Evolutionary conservation across 352 stramenopile genomes (phyloP), one percentile per base, ranked within the genome.

Genomic region (Pythium monospermum): DNA sequence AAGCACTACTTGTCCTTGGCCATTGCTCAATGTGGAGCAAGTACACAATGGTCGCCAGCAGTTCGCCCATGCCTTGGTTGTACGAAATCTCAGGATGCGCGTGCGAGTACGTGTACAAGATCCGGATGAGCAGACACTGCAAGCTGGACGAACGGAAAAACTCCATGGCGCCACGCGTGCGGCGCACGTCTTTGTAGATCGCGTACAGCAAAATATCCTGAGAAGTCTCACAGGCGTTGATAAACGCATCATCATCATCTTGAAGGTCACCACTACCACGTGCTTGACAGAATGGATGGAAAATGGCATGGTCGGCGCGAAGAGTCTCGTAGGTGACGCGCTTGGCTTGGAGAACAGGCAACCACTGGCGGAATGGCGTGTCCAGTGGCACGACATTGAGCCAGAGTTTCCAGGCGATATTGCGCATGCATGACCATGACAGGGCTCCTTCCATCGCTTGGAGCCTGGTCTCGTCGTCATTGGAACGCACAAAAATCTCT

Each of bases 41-140:
- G 45, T 91, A 89, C 12, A 87, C 65, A 3, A 91, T 56, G 1
- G 74, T 83, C 4, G 80, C 80, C 3, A 91, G 60, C n/a, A 91
- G 42, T 21, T 91, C 80, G 1, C 80, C 71, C 77, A 91, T 91
- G 36, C 77, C 80, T 66, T 82, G 51, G 50, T 91, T 87, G 57
- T 89, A 91, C 37, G 75, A 87, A 19, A 91, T 68, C 38, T 82
- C 71, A 5, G 75, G 66, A 32, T 91, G 77, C 4, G 66, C 71
- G 6, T 51, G 47, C 13, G 80, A 85, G 60, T 89, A 91, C 16
- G 80, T 81, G 50, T 86, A 89, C 13, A 91, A 33, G 0, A 87
- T 59, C 2, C 77, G 75, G 25, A 89, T 73, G 38, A 91, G 61
- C 49, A 83, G 50, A 32, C 64, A 68, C 46, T 91, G 80, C 0